Conservation (phyloP, 345 rosid species). For the Salix arbutifolia region DNA sequence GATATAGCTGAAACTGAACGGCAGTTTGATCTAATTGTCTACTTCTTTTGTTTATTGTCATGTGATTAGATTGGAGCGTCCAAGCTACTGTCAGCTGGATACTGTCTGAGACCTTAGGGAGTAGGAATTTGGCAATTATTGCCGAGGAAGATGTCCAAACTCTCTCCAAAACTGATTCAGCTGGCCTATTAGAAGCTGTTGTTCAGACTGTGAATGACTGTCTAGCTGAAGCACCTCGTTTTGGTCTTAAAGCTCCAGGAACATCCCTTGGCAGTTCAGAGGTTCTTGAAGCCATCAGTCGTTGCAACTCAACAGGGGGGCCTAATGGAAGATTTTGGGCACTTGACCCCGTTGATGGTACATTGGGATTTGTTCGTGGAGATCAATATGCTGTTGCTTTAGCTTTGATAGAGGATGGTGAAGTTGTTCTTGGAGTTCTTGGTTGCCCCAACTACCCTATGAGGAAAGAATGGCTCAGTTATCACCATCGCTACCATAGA, state of each 20-base stretch:
- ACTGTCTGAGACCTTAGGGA: slow-evolving; percentile 39
- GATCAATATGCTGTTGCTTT: slow-evolving; percentile 59
- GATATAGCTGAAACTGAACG: neutral
- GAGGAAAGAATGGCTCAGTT: slow-evolving; percentile 51
- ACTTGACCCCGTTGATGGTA: slow-evolving; percentile 56
- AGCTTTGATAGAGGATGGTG: slow-evolving; percentile 49
- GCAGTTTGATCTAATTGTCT: slow-evolving; percentile 4
- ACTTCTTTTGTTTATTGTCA: slow-evolving; percentile 1
- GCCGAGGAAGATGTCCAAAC: slow-evolving; percentile 51
- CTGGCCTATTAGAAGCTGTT: slow-evolving; percentile 33
- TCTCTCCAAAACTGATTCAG: slow-evolving; percentile 28
- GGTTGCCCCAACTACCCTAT: slow-evolving; percentile 62
- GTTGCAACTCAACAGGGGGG: slow-evolving; percentile 42
- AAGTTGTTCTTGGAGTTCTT: slow-evolving; percentile 52
- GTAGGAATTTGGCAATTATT: slow-evolving; percentile 36
- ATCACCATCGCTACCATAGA: slow-evolving; percentile 51
- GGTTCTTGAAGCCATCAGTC: slow-evolving; percentile 46
- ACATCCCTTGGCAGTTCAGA: slow-evolving; percentile 30
- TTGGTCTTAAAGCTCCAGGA: slow-evolving; percentile 40
- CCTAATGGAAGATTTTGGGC: slow-evolving; percentile 46
- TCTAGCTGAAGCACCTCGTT: slow-evolving; percentile 39
- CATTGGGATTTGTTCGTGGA: slow-evolving; percentile 52
- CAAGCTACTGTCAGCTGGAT: slow-evolving; percentile 57
- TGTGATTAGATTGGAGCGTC: slow-evolving; percentile 50
- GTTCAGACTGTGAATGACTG: slow-evolving; percentile 42